Evolutionary conservation across 345 rosid genomes (phyloP), one percentile per base, ranked within the genome.

Genomic region (Tarenaya hassleriana): DNA sequence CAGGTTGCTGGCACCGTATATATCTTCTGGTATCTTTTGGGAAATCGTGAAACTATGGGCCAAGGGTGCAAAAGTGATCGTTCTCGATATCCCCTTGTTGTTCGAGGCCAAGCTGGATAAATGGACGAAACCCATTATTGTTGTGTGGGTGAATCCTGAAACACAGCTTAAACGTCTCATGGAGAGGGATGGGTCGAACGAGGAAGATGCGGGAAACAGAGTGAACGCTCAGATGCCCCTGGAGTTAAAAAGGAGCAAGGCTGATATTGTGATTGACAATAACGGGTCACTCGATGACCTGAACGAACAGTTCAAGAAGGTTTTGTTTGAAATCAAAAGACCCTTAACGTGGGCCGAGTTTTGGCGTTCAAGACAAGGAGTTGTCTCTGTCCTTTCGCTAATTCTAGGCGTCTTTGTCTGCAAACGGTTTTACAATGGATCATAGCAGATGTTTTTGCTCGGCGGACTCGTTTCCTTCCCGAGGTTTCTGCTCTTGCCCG

Each of bases 301-400:
- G 62, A 65, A 80, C 31, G 79, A 74, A 54, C 75, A 73, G 55
- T 77, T 92, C 60, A 17, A 51, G 50, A 67, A 68, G 73, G 82
- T 71, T 47, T 62, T 88, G 59, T 60, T 31, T 4, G 73, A 77
- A 53, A 80, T 88, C 31, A 77, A 65, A 7, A 74, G 62, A 56
- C 94, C 97, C 1, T 70, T 92, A 77, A 81, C 81, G 1, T 77
- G 91, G 98, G 63, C 70, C 8, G 97, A 85, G 52, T 88, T 81
- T 63, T 83, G 78, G 79, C 85, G 78, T 55, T 85, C 98, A 11
- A 88, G 95, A 49, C 78, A 78, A 19, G 95, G 94, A 69, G 88
- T 75, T 35, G 33, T 83, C 29, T 54, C 76, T 8, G 74, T 75
- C 32, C 57, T 85, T 46, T 82, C 73, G 7, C 55, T 81, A 13